Evolutionary conservation across 352 stramenopile species (phyloP).

Genomic region (Pythium aquatile): DNA sequence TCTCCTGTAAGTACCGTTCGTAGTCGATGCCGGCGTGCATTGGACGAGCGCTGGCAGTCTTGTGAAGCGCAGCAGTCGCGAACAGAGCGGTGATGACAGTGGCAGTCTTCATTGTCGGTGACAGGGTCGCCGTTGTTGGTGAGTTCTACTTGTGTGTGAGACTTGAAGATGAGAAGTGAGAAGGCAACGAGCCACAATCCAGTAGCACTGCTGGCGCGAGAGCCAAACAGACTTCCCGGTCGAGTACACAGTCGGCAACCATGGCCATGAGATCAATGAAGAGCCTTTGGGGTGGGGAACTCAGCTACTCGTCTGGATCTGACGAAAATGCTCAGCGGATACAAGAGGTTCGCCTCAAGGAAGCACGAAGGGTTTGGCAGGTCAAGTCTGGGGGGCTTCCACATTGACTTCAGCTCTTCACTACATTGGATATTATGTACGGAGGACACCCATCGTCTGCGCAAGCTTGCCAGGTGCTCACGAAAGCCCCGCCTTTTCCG

Average conservation of each 20-base stretch:
- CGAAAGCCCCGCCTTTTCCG: background rate
- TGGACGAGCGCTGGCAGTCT: conserved; percentile 4
- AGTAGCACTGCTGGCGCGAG: background rate
- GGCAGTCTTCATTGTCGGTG: background rate
- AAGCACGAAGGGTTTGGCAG: background rate
- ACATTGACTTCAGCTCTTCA: background rate
- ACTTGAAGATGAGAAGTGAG: conserved; percentile 1
- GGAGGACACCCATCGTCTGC: conserved; percentile 1
- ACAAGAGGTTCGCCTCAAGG: background rate
- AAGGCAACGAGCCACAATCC: background rate
- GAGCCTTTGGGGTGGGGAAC: background rate
- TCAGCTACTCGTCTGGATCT: background rate
- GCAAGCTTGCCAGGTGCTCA: background rate
- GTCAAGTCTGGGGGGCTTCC: background rate
- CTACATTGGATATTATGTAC: conserved; percentile 2
- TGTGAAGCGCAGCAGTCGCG: background rate
- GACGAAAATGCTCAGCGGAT: conserved; percentile 3
- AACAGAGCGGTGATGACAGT: background rate
- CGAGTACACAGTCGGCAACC: background rate
- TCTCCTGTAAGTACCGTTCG: conserved; percentile 45
- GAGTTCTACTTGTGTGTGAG: background rate
- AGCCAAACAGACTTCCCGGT: background rate
- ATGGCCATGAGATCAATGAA: background rate
- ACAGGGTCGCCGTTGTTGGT: background rate
- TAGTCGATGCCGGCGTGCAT: conserved; percentile 30